Evolutionary conservation across 306 rosid genomes (phyloP).

Genomic region (Begonia fuchsioides): DNA sequence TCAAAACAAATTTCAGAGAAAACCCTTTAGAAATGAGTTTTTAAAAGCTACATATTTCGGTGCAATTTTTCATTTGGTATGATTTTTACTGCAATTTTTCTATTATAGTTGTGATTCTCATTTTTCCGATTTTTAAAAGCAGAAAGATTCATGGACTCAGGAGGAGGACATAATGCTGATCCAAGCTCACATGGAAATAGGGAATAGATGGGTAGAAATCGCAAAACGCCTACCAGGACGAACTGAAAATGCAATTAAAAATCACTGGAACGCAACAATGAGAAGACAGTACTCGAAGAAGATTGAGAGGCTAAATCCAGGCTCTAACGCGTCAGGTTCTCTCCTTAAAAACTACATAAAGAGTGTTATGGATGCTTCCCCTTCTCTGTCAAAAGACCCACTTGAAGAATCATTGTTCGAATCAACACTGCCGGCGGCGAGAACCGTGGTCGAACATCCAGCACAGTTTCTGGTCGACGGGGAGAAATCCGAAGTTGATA

Average conservation of each 20-base stretch:
- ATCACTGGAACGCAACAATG: constrained; percentile 71
- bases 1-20: too few relatives aligned
- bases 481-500: too few relatives aligned
- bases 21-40: too few relatives aligned
- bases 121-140: constrained; percentile 3
- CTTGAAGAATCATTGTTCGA: neutral
- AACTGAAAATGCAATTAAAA: constrained; percentile 59
- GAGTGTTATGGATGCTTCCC: constrained; percentile 7
- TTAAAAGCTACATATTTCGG: too few relatives aligned
- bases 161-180: constrained; percentile 48
- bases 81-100: too few relatives aligned
- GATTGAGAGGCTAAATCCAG: constrained; percentile 3
- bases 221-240: constrained; percentile 42
- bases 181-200: constrained; percentile 39
- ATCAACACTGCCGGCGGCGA: too few relatives aligned
- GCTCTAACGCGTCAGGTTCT: neutral
- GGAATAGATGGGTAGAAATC: constrained; percentile 73
- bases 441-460: neutral
- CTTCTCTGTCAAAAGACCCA: neutral
- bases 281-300: constrained; percentile 31
- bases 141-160: constrained; percentile 72
- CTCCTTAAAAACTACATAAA: constrained; percentile 38
- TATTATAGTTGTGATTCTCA: too few relatives aligned
- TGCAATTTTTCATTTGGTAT: too few relatives aligned
- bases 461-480: neutral